Base-by-base conservation (phyloP, 306 rosid species). In the Acmispon strigosus region DNA sequence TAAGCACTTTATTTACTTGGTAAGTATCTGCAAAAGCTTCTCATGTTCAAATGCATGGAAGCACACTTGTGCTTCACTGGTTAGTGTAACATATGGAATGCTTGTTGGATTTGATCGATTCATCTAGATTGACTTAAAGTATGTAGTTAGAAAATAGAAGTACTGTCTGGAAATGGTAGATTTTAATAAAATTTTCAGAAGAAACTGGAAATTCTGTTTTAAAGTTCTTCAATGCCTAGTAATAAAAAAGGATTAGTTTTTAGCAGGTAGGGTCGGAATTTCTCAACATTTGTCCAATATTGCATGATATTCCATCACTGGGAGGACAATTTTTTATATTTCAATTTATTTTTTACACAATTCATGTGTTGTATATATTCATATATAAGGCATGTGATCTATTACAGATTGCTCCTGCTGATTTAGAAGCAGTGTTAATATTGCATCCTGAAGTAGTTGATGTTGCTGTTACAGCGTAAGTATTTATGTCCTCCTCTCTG, bases 381-480 rank as follows among this genome's bases (percentile, higher is more conserved):
- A 67, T 57, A 68, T n/a, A 50, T n/a, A n/a, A 73, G 74, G 44
- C 44, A 29, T 43, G 12, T 57, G 62, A 66, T 66, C 24, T 65
- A 50, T 62, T 42, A 65, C 83, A 84, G 87, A 84, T 84, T 73
- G 80, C 85, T 71, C 87, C 87, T 17, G 83, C 85, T 34, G 87
- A 84, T 80, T 69, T 84, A 54, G 87, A 84, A 73, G 83, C 80
- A 5, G 69, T 84, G 50, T 64, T 84, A 62, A 72, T 79, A 49
- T 53, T 37, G 42, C 80, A 64, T 66, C 79, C 87, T 12, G 96
- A 75, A 74, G n/a, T 41, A 62, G 81, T 70, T 45, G 87, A 84
- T 73, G 87, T 14, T 57, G 84, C 84, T 43, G 83, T 84, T 56
- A 51, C 72, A 18, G 73, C 69, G 87, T 84, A 73, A 56, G 83